A percentile compares a stretch with the other conserved stretches of the same genome.
Evolutionary conservation across 306 rosid genomes (phyloP).

Genomic region (Vigna reflexopilosa): DNA sequence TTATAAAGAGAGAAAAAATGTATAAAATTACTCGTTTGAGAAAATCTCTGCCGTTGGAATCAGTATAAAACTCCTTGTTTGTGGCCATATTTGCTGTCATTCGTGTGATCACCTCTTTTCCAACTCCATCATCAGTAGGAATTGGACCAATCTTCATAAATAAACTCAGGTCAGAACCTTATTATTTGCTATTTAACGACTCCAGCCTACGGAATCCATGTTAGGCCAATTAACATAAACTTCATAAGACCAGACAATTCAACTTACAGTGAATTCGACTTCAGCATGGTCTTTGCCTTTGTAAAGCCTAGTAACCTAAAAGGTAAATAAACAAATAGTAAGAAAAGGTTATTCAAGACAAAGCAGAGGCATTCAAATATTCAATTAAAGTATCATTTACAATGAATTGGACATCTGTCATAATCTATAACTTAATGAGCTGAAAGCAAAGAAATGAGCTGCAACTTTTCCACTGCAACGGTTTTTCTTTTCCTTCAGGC

Average conservation of each 20-base stretch:
- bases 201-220: neutral
- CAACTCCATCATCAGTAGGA: conserved; percentile 76
- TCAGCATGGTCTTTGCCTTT: conserved; percentile 90
- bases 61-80: conserved; percentile 77
- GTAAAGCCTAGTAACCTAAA: conserved; percentile 82
- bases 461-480: neutral
- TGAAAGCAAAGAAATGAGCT: neutral
- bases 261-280: conserved; percentile 86
- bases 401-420: neutral
- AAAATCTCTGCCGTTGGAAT: conserved; percentile 93
- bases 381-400: conserved; percentile 13
- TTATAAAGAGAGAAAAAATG: neutral
- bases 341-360: conserved; percentile 23
- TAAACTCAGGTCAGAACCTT: conserved; percentile 47
- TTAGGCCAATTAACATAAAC: conserved; percentile 8
- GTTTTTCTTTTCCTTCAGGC: neutral
- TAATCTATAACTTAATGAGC: neutral
- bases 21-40: conserved; percentile 67
- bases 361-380: conserved; percentile 20
- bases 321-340: neutral
- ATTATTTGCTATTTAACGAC: conserved; percentile 16
- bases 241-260: neutral
- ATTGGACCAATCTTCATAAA: conserved; percentile 87
- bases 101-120: conserved; percentile 84
- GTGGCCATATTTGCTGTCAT: conserved; percentile 83